Evolutionary conservation across 257 asterid genomes (phyloP).

Genomic region (Petunia secreta): DNA sequence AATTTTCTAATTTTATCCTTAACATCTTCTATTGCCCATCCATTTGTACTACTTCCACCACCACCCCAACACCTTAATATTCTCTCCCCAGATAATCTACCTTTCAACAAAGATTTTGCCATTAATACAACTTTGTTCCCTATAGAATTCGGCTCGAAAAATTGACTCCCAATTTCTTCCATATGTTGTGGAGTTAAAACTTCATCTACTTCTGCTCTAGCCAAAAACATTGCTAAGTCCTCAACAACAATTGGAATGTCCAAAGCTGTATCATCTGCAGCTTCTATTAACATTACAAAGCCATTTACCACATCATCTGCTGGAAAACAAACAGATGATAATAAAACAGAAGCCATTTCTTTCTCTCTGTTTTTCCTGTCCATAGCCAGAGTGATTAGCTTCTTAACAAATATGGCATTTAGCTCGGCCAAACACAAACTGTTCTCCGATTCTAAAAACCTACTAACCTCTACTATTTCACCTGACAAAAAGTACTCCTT

Average conservation of each 20-base stretch:
- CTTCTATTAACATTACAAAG: slow-evolving; percentile 68
- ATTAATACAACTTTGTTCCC: slow-evolving; percentile 70
- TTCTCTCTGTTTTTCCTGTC: slow-evolving; percentile 89
- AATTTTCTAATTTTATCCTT: slow-evolving; percentile 77
- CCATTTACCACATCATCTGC: slow-evolving; percentile 82
- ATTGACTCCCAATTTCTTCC: slow-evolving; percentile 73
- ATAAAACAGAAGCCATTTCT: slow-evolving; percentile 89
- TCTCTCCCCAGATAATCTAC: slow-evolving; percentile 84
- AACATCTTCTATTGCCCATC: slow-evolving; percentile 82
- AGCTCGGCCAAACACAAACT: slow-evolving; percentile 48
- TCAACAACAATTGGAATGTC: slow-evolving; percentile 81
- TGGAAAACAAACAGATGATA: slow-evolving; percentile 78
- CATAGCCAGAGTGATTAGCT: slow-evolving; percentile 80
- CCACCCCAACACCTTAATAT: slow-evolving; percentile 93
- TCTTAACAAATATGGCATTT: slow-evolving; percentile 81
- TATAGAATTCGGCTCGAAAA: slow-evolving; percentile 51
- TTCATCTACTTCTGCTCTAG: slow-evolving; percentile 87
- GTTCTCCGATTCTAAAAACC: slow-evolving; percentile 73
- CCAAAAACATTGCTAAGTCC: slow-evolving; percentile 82
- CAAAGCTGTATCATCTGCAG: slow-evolving; percentile 89
- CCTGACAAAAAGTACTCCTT: slow-evolving; percentile 83
- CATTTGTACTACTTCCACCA: slow-evolving; percentile 64
- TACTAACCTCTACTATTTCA: slow-evolving; percentile 74
- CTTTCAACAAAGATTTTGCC: slow-evolving; percentile 69
- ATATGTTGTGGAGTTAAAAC: slow-evolving; percentile 81